phyloP scores from a whole-genome alignment of 495 filamentous ascomycete species.

The Neohortaea acidophila region DNA sequence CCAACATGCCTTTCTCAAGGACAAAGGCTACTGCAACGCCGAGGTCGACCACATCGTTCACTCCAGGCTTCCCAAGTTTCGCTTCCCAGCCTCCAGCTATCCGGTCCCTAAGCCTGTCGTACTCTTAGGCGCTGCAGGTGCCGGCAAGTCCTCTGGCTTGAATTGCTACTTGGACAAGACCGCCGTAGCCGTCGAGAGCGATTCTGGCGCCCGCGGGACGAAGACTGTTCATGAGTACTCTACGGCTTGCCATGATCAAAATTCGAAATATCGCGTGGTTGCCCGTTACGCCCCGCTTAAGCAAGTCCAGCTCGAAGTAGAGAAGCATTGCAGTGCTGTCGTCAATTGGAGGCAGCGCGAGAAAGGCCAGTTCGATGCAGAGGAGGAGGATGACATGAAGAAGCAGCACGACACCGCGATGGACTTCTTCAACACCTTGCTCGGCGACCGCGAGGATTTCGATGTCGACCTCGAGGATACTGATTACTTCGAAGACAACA shows the following conservation, averaged over 20 bases:
- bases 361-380: not conserved
- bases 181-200: not conserved
- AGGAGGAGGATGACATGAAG: not conserved
- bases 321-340: conserved; percentile 1
- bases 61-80: not conserved
- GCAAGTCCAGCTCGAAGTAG: not conserved
- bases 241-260: not conserved
- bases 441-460: conserved; percentile 2
- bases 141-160: conserved; percentile 4
- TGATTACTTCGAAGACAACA: not conserved
- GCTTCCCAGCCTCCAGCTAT: not conserved
- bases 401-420: not conserved
- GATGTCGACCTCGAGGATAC: not conserved
- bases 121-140: not conserved
- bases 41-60: not conserved
- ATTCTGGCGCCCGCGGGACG: not conserved
- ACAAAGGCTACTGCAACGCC: not conserved
- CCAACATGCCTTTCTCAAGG: not conserved
- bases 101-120: not conserved
- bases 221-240: conserved; percentile 1
- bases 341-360: not conserved
- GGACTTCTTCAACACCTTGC: not conserved
- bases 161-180: not conserved
- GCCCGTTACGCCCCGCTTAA: not conserved
- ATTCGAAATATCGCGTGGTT: not conserved